Base-by-base conservation (phyloP, 192 early-diverging fungal species). In the Fimicolochytrium jonesii region DNA sequence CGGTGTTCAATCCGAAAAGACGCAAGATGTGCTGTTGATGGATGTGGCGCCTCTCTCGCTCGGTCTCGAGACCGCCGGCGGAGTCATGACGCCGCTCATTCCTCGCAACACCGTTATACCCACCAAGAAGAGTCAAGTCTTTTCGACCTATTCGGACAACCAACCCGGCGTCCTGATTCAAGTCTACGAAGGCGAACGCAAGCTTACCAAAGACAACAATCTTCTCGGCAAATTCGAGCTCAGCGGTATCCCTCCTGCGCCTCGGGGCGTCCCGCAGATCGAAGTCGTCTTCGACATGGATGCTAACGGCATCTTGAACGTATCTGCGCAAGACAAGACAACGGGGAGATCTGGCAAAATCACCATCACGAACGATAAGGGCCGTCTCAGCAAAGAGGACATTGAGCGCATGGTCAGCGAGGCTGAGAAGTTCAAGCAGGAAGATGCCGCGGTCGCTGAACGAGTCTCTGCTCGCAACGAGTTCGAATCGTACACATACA, bases 291-390 rank as follows among this genome's bases (percentile, higher is more conserved):
- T 98, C 64, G 95, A 98, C 81, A 82, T 96, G 56, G 93, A 98
- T 65, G 90, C 92, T 76, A 96, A 96, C 87, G 91, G 91, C 83
- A 95, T 96, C 79, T 80, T 96, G 70, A 94, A 96, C 83, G 93
- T 98, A 71, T 64, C 61, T 32, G 93, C 92, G 52, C 75, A 88
- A 59, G 93, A 94, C 83, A 95, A 96, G 88, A 89, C 90, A 67
- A 95, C 91, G 59, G 91, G 92, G 57, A 83, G 86, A 67, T 86
- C 89, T 68, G 92, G 94, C 86, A 96, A 92, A 86, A 95, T 96
- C 77, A 95, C 93, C 77, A 94, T 98, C 85, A 94, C 93, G 83
- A 93, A 95, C 86, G 93, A 95, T 86, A 94, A 95, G 87, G 94
- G 94, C 58, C 90, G 92, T 71, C 86, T 98, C 56, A 88, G 92